Evolutionary conservation across 768 basidiomycete genomes (phyloP).

Genomic region (Melanogaster broomeanus): DNA sequence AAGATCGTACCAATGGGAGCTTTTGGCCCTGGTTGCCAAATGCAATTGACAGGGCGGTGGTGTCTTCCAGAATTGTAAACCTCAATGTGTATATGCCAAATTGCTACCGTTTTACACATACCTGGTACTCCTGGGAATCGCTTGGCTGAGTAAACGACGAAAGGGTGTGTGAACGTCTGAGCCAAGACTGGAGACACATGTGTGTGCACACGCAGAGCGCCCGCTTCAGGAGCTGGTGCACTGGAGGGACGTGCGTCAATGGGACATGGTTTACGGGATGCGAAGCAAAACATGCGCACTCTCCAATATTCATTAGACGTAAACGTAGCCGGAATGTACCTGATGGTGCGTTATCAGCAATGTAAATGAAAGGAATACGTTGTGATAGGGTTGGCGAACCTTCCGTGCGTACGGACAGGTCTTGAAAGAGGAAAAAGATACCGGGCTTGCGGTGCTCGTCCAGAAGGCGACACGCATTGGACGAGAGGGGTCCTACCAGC

Average conservation of each 20-base stretch:
- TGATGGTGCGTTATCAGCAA: constrained; percentile 31
- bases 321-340: constrained; percentile 86
- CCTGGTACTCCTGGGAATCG: constrained; percentile 94
- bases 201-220: constrained; percentile 65
- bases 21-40: constrained; percentile 91
- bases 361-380: constrained; percentile 22
- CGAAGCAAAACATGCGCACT: constrained; percentile 59
- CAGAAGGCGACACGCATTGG: constrained; percentile 80
- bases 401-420: constrained; percentile 92
- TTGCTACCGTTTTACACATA: constrained; percentile 37
- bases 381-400: constrained; percentile 48
- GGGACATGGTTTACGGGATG: constrained; percentile 15
- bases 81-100: constrained; percentile 6
- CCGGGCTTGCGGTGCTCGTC: constrained; percentile 87
- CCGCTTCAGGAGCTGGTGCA: constrained; percentile 71
- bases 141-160: constrained; percentile 90
- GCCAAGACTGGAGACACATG: constrained; percentile 77
- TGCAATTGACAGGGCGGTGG: constrained; percentile 86
- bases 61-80: constrained; percentile 50
- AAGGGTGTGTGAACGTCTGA: constrained; percentile 79
- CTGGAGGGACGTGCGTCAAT: constrained; percentile 40
- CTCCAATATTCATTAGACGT: constrained; percentile 87
- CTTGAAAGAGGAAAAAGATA: constrained; percentile 95
- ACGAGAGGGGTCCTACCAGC: constrained; percentile 85
- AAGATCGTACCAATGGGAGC: constrained; percentile 69